Percentiles rank a stretch among this genome's conserved stretches.
phyloP scores from a whole-genome alignment of 495 filamentous ascomycete genomes.

The Penicillium crystallinum region DNA sequence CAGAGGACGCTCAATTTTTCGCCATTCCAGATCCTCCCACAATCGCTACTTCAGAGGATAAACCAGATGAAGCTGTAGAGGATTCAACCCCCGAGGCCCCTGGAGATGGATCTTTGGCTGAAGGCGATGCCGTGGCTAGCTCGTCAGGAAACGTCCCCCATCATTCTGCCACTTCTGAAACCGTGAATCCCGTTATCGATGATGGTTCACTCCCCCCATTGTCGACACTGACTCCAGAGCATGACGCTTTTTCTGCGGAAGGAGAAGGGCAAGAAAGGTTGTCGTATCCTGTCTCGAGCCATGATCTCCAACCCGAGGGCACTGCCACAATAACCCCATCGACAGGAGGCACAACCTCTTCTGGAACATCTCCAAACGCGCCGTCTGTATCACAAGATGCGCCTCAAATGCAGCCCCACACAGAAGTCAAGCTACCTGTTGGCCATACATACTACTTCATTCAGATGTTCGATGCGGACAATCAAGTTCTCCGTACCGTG shows the following conservation, averaged over 20 bases:
- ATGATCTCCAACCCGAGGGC: constrained; percentile 17
- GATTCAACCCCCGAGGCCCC: constrained; percentile 19
- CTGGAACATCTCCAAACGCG: neutral
- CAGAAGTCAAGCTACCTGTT: constrained; percentile 24
- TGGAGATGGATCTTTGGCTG: constrained; percentile 11
- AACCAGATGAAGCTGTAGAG: constrained; percentile 34
- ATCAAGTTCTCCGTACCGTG: constrained; percentile 45
- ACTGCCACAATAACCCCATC: constrained; percentile 3
- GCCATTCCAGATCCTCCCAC: constrained; percentile 37
- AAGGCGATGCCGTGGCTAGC: constrained; percentile 30
- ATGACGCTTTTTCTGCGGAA: constrained; percentile 5
- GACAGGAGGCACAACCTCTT: neutral
- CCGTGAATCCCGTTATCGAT: neutral
- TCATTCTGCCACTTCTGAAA: neutral
- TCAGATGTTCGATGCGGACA: constrained; percentile 47
- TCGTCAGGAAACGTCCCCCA: constrained; percentile 22
- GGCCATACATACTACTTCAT: constrained; percentile 46
- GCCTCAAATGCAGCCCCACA: neutral
- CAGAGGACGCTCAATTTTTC: constrained; percentile 40
- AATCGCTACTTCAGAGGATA: constrained; percentile 22
- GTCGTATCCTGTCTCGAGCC: constrained; percentile 22
- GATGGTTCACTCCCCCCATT: neutral
- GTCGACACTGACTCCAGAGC: constrained; percentile 11
- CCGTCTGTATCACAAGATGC: neutral
- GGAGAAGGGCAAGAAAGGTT: constrained; percentile 19